Percentiles rank a stretch among this genome's conserved stretches.
Conservation (phyloP, 1,284 basidiomycete species). For the Ganoderma multipileum region DNA sequence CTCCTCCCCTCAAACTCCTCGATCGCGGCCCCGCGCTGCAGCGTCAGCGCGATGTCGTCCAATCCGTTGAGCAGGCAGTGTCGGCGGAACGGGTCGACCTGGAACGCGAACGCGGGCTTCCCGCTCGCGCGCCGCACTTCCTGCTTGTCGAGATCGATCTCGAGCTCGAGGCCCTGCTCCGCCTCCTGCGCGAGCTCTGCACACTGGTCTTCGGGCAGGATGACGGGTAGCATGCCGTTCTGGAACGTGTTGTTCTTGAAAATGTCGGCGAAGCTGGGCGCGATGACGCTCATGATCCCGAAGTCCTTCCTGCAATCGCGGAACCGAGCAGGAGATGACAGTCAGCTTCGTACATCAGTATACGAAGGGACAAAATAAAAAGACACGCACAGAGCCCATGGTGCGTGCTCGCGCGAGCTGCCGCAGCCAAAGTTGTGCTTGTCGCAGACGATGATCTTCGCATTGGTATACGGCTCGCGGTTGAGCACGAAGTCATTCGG, state of each 20-base stretch:
- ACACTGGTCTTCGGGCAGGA: slow-evolving; percentile 82
- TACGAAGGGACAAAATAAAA: not conserved
- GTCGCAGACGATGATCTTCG: slow-evolving; percentile 89
- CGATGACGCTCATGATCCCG: slow-evolving; percentile 92
- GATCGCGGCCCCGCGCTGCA: slow-evolving; percentile 79
- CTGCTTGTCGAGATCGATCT: slow-evolving; percentile 90
- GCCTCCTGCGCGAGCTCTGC: slow-evolving; percentile 83
- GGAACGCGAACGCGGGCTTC: slow-evolving; percentile 76
- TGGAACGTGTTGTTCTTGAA: slow-evolving; percentile 95
- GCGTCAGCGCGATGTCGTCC: slow-evolving; percentile 92
- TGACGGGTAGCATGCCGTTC: slow-evolving; percentile 93
- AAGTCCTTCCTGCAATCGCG: slow-evolving; percentile 82
- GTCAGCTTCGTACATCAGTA: slow-evolving; percentile 6
- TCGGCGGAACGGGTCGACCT: slow-evolving; percentile 86
- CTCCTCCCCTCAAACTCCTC: slow-evolving; percentile 80
- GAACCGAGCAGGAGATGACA: not conserved
- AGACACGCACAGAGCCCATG: slow-evolving; percentile 86
- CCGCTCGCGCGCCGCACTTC: slow-evolving; percentile 83
- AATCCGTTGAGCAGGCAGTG: slow-evolving; percentile 94
- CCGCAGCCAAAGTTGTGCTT: slow-evolving; percentile 96
- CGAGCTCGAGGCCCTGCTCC: slow-evolving; percentile 79
- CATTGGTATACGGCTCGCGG: slow-evolving; percentile 80
- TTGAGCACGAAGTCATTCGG: slow-evolving; percentile 92
- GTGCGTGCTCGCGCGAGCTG: slow-evolving; percentile 93
- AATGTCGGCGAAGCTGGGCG: slow-evolving; percentile 95